phyloP scores from a whole-genome alignment of 148 eudicot genomes.

The Arbutus unedo region DNA sequence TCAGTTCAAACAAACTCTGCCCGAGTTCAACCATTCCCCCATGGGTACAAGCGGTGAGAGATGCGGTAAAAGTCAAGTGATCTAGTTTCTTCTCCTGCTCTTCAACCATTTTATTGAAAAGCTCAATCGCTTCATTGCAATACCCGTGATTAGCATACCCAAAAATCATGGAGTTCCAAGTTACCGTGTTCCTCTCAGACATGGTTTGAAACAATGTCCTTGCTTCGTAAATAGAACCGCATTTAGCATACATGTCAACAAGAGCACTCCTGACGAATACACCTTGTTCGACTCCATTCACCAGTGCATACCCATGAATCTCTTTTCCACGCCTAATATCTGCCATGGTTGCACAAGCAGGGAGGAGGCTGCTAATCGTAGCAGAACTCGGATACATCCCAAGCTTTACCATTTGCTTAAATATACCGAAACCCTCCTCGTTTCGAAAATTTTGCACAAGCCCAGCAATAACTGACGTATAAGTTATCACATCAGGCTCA shows the following conservation, averaged over 20 bases:
- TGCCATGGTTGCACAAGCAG: slow-evolving; percentile 65
- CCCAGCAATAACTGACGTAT: slow-evolving; percentile 80
- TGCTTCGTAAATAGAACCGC: slow-evolving; percentile 61
- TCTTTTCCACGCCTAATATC: slow-evolving; percentile 65
- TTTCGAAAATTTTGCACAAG: slow-evolving; percentile 56
- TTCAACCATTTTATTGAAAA: slow-evolving; percentile 50
- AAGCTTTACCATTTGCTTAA: slow-evolving; percentile 53
- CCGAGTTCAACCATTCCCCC: slow-evolving; percentile 67
- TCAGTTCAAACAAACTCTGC: slow-evolving; percentile 37
- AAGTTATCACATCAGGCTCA: slow-evolving; percentile 82
- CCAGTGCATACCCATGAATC: slow-evolving; percentile 61
- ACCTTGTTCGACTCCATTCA: slow-evolving; percentile 48
- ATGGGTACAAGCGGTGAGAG: slow-evolving; percentile 71
- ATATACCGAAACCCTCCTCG: slow-evolving; percentile 49
- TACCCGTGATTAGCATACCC: slow-evolving; percentile 80
- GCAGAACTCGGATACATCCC: slow-evolving; percentile 51
- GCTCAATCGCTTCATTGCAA: slow-evolving; percentile 60
- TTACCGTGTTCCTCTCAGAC: slow-evolving; percentile 53
- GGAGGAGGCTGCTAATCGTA: slow-evolving; percentile 66
- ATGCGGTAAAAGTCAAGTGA: slow-evolving; percentile 85
- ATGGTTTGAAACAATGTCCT: slow-evolving; percentile 47
- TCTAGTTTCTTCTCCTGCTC: slow-evolving; percentile 42
- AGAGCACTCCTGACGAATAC: slow-evolving; percentile 70
- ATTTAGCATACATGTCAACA: slow-evolving; percentile 83
- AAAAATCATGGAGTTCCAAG: slow-evolving; percentile 94